A percentile compares a stretch with the other conserved stretches of the same genome.
Conservation (phyloP, 1,139 yeast genomes). For the Saccharomyces hybrid region DNA sequence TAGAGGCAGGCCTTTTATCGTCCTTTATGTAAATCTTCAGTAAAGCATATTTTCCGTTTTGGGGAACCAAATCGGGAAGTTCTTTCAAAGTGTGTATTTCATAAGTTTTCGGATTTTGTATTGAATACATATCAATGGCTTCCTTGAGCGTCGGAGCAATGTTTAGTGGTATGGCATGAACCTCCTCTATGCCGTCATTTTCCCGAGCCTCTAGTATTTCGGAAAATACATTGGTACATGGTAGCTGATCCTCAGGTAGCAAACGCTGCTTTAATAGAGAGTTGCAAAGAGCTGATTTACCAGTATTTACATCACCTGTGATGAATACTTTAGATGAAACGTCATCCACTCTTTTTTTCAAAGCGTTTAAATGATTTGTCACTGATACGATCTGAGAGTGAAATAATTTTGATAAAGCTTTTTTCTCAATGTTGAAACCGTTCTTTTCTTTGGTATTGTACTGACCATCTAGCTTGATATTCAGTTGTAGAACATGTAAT, state of each 20-base stretch:
- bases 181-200: constrained; percentile 74
- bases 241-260: constrained; percentile 95
- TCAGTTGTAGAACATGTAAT: constrained; percentile 22
- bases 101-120: constrained; percentile 59
- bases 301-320: constrained; percentile 95
- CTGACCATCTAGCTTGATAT: constrained; percentile 27
- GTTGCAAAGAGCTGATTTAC: constrained; percentile 93
- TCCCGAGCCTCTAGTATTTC: constrained; percentile 84
- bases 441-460: constrained; percentile 9
- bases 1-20: constrained; percentile 51
- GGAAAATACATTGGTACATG: constrained; percentile 94
- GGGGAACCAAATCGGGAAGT: constrained; percentile 64
- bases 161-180: constrained; percentile 80
- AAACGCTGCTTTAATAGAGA: constrained; percentile 72
- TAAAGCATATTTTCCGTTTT: constrained; percentile 62
- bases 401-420: constrained; percentile 26
- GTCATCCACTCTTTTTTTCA: constrained; percentile 82
- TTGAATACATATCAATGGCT: constrained; percentile 39
- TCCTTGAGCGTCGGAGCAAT: constrained; percentile 29
- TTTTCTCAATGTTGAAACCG: constrained; percentile 22
- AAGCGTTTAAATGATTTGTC: constrained; percentile 59
- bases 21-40: constrained; percentile 81
- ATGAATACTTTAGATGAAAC: constrained; percentile 90
- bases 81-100: constrained; percentile 46
- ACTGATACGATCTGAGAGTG: constrained; percentile 32